Conservation (phyloP, 2,329 filamentous ascomycete genomes). For the Periconia sp. region DNA sequence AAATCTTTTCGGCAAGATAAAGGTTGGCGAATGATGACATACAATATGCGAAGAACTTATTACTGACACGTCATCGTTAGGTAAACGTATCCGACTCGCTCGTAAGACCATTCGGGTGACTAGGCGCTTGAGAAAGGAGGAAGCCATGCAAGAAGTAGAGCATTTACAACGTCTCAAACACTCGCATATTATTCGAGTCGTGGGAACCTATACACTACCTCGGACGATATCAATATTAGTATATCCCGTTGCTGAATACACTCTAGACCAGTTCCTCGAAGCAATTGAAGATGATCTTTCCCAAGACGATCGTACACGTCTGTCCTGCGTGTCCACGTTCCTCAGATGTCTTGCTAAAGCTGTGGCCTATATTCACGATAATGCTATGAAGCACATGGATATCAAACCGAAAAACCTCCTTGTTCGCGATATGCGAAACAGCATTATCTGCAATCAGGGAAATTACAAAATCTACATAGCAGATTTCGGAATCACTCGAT, state of each 20-base stretch:
- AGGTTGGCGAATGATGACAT: no score
- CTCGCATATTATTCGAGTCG: slow-evolving; percentile 21
- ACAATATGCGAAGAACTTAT: no score
- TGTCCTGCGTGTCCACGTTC: slow-evolving; percentile 2
- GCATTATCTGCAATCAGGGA: slow-evolving; percentile 5
- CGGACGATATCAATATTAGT: slow-evolving; percentile 19
- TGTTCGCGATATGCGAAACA: slow-evolving; percentile 13
- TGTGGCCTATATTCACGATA: slow-evolving; percentile 20
- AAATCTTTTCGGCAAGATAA: no score
- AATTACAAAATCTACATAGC: slow-evolving; percentile 25
- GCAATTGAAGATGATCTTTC: slow-evolving; percentile 1
- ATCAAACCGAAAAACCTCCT: slow-evolving; percentile 30
- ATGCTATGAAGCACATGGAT: slow-evolving; percentile 27
- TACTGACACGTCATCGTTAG: no score
- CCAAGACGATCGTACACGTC: slow-evolving; percentile 1
- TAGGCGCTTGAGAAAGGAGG: slow-evolving; percentile 15
- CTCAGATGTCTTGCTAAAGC: slow-evolving; percentile 17
- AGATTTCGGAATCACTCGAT: slow-evolving; percentile 27
- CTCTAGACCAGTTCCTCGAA: slow-evolving; percentile 20
- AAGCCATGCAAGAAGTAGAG: slow-evolving; percentile 21
- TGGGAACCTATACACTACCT: slow-evolving; percentile 21
- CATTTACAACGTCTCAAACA: slow-evolving; percentile 22
- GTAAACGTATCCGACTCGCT: slow-evolving; percentile 17
- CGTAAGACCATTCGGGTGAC: slow-evolving; percentile 19
- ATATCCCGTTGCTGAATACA: slow-evolving; percentile 23